phyloP scores from a whole-genome alignment of 208 protist species.

The Crithidia brevicula region DNA sequence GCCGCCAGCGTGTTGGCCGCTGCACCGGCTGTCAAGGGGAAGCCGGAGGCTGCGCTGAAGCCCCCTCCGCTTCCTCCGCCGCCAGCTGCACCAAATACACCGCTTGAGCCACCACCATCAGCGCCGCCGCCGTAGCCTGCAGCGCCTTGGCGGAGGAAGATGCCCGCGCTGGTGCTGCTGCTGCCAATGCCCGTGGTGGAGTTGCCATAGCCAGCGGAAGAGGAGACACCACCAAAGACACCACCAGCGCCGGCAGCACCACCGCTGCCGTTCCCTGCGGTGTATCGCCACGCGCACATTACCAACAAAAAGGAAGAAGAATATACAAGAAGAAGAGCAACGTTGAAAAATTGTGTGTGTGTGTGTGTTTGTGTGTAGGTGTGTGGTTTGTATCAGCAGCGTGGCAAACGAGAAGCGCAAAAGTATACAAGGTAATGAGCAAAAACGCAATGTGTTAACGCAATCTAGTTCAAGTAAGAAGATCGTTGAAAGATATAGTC shows the following conservation, averaged over 20 bases:
- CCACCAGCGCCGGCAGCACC: not conserved
- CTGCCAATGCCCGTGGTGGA: constrained; percentile 19
- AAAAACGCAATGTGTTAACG: too few relatives aligned
- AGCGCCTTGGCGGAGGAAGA: constrained; percentile 52
- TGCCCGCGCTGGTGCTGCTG: constrained; percentile 39
- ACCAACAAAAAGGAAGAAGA: not conserved
- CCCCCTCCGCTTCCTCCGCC: not conserved
- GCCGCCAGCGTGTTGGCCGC: constrained; percentile 15
- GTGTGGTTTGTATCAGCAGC: not conserved
- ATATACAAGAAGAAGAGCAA: constrained; percentile 1
- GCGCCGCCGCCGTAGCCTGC: not conserved
- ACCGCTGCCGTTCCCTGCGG: constrained; percentile 20
- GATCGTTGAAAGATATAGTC: too few relatives aligned
- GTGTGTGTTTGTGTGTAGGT: not conserved
- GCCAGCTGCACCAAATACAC: not conserved
- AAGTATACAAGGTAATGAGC: too few relatives aligned
- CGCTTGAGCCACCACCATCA: not conserved
- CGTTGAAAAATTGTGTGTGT: not conserved
- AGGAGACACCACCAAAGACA: not conserved
- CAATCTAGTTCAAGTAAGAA: too few relatives aligned
- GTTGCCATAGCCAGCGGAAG: constrained; percentile 12
- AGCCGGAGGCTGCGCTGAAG: not conserved
- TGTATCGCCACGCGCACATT: constrained; percentile 74
- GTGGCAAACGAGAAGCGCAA: not conserved
- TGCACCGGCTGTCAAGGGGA: constrained; percentile 12